phyloP scores from a whole-genome alignment of 192 early-diverging fungal genomes.

The Coemansia sp. region DNA sequence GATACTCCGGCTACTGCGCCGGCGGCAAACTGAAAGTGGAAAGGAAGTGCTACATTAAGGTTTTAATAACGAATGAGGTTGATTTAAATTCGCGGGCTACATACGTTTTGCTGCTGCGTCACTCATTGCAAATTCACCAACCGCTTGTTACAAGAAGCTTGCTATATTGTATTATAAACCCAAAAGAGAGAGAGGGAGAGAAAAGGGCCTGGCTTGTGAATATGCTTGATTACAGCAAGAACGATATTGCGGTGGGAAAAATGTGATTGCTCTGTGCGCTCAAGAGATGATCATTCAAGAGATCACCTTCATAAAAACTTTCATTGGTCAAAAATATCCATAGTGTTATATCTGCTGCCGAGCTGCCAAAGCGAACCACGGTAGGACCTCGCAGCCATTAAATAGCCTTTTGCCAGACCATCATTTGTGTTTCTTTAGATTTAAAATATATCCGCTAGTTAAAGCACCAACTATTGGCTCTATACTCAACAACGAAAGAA shows the following conservation, averaged over 20 bases:
- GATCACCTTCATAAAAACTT: neutral
- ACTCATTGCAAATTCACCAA: conserved; percentile 3
- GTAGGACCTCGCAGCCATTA: too few relatives aligned
- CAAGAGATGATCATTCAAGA: too few relatives aligned
- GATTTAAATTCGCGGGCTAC: neutral
- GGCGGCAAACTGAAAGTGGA: conserved; percentile 74
- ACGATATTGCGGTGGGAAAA: conserved; percentile 2
- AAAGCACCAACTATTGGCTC: too few relatives aligned
- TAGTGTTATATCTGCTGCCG: too few relatives aligned
- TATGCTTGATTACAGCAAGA: neutral
- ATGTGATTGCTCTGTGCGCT: neutral
- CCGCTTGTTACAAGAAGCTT: too few relatives aligned
- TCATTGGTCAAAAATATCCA: conserved; percentile 4
- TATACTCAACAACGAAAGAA: neutral
- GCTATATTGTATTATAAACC: too few relatives aligned
- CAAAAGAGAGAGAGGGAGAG: too few relatives aligned
- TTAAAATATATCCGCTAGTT: too few relatives aligned
- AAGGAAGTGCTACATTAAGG: conserved; percentile 61
- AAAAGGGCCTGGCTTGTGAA: too few relatives aligned
- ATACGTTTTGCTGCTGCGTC: conserved; percentile 3
- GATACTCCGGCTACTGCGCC: conserved; percentile 80
- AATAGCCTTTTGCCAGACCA: too few relatives aligned
- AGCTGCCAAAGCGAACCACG: too few relatives aligned
- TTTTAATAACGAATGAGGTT: neutral
- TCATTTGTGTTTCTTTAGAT: too few relatives aligned